A percentile compares a stretch with the other conserved stretches of the same genome.
Conservation (phyloP, 106 monocot species). For the Platanthera guangdongensis region DNA sequence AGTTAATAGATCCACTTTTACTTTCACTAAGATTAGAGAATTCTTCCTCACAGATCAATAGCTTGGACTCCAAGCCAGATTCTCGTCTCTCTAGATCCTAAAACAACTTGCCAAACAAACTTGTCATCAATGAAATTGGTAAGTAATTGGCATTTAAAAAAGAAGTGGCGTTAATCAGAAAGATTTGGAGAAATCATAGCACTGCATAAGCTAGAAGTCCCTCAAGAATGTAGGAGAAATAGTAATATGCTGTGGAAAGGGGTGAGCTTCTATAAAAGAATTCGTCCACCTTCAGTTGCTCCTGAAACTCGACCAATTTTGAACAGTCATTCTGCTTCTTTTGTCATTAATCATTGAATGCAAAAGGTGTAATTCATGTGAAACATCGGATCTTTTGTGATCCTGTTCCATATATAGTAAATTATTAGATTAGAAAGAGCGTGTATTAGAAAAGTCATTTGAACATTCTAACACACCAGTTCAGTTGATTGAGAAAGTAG, state of each 20-base stretch:
- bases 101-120: background rate
- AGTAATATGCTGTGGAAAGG: background rate
- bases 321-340: background rate
- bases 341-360: slow-evolving; percentile 1
- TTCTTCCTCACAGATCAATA: background rate
- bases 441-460: background rate
- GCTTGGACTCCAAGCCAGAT: background rate
- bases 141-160: background rate
- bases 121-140: background rate
- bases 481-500: background rate
- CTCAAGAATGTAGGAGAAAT: background rate
- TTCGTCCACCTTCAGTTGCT: slow-evolving; percentile 3
- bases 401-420: background rate
- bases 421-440: background rate
- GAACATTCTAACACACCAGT: background rate
- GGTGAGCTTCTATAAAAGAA: background rate
- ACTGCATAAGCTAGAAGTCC: background rate
- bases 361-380: background rate
- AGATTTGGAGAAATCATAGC: background rate
- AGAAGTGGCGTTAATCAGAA: background rate
- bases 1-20: background rate
- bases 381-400: slow-evolving; percentile 2
- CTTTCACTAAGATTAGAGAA: background rate
- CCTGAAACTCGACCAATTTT: background rate
- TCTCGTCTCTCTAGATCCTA: slow-evolving; percentile 3